Percentiles rank a stretch among this genome's conserved stretches.
Evolutionary conservation across 1,284 basidiomycete genomes (phyloP).

Genomic region (Schizophyllum commune): DNA sequence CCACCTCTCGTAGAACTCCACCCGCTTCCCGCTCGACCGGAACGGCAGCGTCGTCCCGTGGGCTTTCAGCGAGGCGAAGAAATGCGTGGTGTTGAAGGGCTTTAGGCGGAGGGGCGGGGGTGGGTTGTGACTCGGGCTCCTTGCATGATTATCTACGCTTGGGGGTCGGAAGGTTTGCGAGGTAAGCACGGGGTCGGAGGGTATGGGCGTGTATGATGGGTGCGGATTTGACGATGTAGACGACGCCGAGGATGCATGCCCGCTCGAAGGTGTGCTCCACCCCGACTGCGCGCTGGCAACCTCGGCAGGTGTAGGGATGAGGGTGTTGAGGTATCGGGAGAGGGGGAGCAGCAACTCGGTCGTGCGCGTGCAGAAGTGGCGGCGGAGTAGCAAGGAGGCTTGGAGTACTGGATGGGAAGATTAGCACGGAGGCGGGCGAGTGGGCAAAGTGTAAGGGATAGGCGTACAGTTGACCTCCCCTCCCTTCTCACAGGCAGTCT

Average conservation of each 20-base stretch:
- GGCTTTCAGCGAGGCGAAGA: constrained; percentile 76
- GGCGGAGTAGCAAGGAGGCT: constrained; percentile 64
- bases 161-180: too few relatives aligned
- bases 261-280: background rate
- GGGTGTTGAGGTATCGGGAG: constrained; percentile 87
- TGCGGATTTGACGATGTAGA: background rate
- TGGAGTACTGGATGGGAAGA: constrained; percentile 37
- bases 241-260: background rate
- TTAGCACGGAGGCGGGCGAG: background rate
- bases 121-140: too few relatives aligned
- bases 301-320: constrained; percentile 67
- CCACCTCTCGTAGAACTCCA: constrained; percentile 71
- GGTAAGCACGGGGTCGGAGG: too few relatives aligned
- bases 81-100: constrained; percentile 74
- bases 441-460: background rate
- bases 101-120: constrained; percentile 41
- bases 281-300: constrained; percentile 17
- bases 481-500: constrained; percentile 37
- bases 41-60: constrained; percentile 77
- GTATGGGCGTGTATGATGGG: background rate
- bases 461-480: constrained; percentile 16
- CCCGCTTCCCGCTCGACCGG: constrained; percentile 52
- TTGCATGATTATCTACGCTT: too few relatives aligned
- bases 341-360: constrained; percentile 88
- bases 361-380: constrained; percentile 85